Conservation (phyloP, 1,284 basidiomycete genomes). For the Fomes fomentarius region DNA sequence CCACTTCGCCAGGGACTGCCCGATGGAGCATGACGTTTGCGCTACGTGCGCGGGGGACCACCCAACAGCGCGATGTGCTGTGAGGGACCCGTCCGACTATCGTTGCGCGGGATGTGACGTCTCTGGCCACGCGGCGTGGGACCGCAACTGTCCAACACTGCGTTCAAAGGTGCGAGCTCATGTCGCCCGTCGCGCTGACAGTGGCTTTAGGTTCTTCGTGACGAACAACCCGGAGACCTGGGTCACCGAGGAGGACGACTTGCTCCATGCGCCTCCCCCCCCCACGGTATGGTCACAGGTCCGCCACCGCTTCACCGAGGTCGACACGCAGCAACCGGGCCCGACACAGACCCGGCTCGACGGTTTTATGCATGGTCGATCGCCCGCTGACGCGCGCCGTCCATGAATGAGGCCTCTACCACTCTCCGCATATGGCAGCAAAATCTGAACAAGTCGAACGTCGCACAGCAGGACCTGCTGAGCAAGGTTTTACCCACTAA, state of each 20-base stretch:
- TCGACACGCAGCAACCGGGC: background rate
- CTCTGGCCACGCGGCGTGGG: constrained; percentile 18
- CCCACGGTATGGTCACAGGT: background rate
- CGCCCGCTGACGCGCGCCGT: background rate
- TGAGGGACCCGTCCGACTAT: background rate
- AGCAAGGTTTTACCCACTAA: constrained; percentile 18
- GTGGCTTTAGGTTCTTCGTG: constrained; percentile 7
- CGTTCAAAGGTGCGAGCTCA: background rate
- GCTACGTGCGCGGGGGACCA: constrained; percentile 29
- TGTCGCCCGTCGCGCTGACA: background rate
- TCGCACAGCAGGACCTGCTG: constrained; percentile 29
- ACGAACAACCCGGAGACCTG: constrained; percentile 14
- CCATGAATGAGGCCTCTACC: background rate
- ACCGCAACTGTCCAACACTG: constrained; percentile 14
- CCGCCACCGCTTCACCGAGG: background rate
- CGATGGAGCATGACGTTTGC: constrained; percentile 20
- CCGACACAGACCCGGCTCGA: too few relatives aligned
- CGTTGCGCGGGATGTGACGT: constrained; percentile 19
- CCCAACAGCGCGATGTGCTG: constrained; percentile 9
- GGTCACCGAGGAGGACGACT: background rate
- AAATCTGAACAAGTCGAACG: constrained; percentile 32
- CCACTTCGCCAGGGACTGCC: background rate
- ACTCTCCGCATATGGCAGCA: constrained; percentile 31
- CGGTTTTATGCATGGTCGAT: background rate
- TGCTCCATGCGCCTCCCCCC: background rate